Conservation (phyloP, 2,329 filamentous ascomycete genomes). For the Aphanocladium album region DNA sequence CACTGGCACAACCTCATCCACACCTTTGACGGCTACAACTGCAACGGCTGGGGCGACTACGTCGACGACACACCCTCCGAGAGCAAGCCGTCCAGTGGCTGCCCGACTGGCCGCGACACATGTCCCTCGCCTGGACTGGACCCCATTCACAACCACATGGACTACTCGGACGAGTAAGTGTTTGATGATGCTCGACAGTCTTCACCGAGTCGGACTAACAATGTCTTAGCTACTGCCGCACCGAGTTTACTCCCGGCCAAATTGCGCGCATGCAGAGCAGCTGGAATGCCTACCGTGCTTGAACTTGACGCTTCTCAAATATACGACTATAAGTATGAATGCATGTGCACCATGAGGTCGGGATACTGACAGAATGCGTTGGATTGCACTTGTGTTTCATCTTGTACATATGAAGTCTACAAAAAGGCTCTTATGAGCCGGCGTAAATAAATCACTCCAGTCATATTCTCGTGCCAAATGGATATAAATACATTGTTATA, state of each 20-base stretch:
- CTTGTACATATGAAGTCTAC: too few relatives aligned
- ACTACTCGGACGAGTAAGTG: slow-evolving; percentile 23
- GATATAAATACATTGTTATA: too few relatives aligned
- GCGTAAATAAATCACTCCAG: too few relatives aligned
- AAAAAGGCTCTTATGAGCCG: too few relatives aligned
- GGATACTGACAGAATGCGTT: too few relatives aligned
- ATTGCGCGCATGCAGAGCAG: slow-evolving; percentile 32
- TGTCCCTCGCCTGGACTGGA: slow-evolving; percentile 21
- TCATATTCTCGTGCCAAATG: too few relatives aligned
- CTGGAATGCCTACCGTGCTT: too few relatives aligned
- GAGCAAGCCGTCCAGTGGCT: slow-evolving; percentile 28
- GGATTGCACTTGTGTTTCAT: too few relatives aligned
- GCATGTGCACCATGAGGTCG: too few relatives aligned
- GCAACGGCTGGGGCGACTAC: slow-evolving; percentile 31
- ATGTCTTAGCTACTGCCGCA: slow-evolving; percentile 31
- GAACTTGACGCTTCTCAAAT: too few relatives aligned
- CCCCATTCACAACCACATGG: slow-evolving; percentile 26
- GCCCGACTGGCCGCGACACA: slow-evolving; percentile 28
- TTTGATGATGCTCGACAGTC: too few relatives aligned
- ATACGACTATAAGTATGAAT: too few relatives aligned
- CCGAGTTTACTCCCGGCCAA: slow-evolving; percentile 37
- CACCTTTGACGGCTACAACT: slow-evolving; percentile 33
- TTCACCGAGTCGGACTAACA: slow-evolving; percentile 17
- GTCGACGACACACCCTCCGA: slow-evolving; percentile 37
- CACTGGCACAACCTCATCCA: slow-evolving; percentile 21